phyloP scores from a whole-genome alignment of 805 yeast genomes.

The Lachancea dasiensis region DNA sequence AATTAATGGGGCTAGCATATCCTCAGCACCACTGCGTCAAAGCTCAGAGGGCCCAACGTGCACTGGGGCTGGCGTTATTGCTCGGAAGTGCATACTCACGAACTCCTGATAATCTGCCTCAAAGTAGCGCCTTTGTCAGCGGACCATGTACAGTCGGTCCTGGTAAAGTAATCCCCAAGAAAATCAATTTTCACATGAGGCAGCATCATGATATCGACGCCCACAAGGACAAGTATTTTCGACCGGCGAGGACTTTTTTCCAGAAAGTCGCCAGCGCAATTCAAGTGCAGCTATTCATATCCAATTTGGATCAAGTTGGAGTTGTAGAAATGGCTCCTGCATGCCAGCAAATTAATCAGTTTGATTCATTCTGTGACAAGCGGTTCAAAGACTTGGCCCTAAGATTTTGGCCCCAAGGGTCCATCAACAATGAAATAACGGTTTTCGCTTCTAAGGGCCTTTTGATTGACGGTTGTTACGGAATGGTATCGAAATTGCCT shows the following conservation, averaged over 20 bases:
- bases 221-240: constrained; percentile 11
- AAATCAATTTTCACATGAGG: constrained; percentile 15
- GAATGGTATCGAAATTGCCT: constrained; percentile 5
- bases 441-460: constrained; percentile 6
- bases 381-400: constrained; percentile 8
- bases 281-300: constrained; percentile 11
- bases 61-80: constrained; percentile 18
- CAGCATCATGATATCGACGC: constrained; percentile 16
- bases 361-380: constrained; percentile 15
- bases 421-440: constrained; percentile 1
- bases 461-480: constrained; percentile 14
- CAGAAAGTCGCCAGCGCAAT: constrained; percentile 5
- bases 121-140: constrained; percentile 13
- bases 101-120: background rate
- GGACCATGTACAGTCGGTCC: constrained; percentile 25
- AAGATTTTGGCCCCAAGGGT: background rate
- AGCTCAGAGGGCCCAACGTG: constrained; percentile 13
- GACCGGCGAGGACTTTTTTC: constrained; percentile 12
- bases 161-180: constrained; percentile 19
- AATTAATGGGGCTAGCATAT: background rate
- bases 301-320: constrained; percentile 22
- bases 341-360: constrained; percentile 12
- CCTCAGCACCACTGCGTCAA: background rate
- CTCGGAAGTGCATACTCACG: constrained; percentile 10
- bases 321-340: constrained; percentile 17